Evolutionary conservation across 1,284 basidiomycete genomes (phyloP), one percentile per base, ranked within the genome.

Genomic region (Fomitopsis palustris): DNA sequence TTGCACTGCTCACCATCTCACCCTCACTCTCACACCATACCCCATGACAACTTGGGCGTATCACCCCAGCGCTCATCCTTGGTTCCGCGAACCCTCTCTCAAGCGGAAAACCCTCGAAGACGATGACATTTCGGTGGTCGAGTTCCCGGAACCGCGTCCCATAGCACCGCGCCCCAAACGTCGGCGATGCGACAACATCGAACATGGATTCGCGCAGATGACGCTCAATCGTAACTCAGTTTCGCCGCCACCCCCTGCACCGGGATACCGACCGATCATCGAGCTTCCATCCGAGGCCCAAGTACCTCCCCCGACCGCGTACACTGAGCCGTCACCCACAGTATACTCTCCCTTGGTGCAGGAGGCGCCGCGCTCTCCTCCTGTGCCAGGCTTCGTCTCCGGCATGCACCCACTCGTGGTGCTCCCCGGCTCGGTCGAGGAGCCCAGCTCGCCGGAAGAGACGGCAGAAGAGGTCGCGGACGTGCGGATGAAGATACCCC

Each of bases 151-250:
- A 17, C 53, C 31, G 12, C 53, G 49, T 12, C 55, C 62, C 27
- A 58, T 62, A 31, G 55, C 66, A 37, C 71, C 70, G 25, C 74
- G 71, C 35, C 67, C 69, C 37, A 87, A 88, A 71, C 79, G 84
- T 4, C 76, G 75, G 55, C 77, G 78, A 64, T 80, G 74, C 62
- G 75, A 71, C 61, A 72, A 72, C n/a, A 74, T 88, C 12, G 87
- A 90, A 70, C 75, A 73, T 52, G 83, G 82, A 4, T 72, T 90
- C 43, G 84, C 84, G 16, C 75, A 81, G 59, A 77, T 88, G 56
- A 76, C 78, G 0, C 71, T 86, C 25, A 66, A 66, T 55, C 57
- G 62, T n/a, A 14, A 19, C 27, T 29, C 17, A 27, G 8, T 47
- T 25, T 47, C 45, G 29, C 25, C 45, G 25, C 45, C 45, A 29